Conservation (phyloP, 2,329 filamentous ascomycete species). For the Colletotrichum phormii region DNA sequence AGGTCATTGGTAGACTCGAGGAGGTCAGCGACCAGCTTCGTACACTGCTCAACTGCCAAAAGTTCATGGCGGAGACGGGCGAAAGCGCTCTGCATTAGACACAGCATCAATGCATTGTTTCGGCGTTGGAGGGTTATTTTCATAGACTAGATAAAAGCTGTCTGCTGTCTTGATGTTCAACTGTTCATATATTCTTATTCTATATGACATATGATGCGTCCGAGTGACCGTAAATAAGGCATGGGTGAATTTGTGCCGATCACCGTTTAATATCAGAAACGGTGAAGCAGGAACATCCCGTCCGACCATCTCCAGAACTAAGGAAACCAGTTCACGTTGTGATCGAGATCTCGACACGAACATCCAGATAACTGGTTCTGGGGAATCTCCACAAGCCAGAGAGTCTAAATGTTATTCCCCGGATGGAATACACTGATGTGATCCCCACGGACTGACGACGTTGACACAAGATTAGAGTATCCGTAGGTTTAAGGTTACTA, state of each 20-base stretch:
- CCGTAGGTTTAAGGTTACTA: too few species aligned
- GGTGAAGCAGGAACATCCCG: background rate
- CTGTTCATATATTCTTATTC: background rate
- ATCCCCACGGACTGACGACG: background rate
- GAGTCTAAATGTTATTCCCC: background rate
- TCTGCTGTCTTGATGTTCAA: background rate
- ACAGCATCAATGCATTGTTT: constrained; percentile 19
- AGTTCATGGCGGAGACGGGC: constrained; percentile 60
- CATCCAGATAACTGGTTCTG: background rate
- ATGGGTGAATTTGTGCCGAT: background rate
- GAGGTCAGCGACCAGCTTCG: constrained; percentile 72
- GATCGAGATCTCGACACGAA: background rate
- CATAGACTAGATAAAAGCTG: constrained; percentile 30
- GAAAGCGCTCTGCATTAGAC: constrained; percentile 53
- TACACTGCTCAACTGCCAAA: constrained; percentile 68
- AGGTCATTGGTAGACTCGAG: constrained; percentile 58
- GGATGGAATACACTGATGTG: background rate
- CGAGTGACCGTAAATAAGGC: background rate
- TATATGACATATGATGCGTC: background rate
- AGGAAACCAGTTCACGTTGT: background rate
- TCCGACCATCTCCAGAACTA: background rate
- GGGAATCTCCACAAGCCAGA: background rate
- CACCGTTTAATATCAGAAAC: background rate
- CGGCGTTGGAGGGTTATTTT: constrained; percentile 22
- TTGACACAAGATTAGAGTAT: background rate